Conservation (phyloP, 2,329 filamentous ascomycete species). For the Stagonosporopsis rhizophila region DNA sequence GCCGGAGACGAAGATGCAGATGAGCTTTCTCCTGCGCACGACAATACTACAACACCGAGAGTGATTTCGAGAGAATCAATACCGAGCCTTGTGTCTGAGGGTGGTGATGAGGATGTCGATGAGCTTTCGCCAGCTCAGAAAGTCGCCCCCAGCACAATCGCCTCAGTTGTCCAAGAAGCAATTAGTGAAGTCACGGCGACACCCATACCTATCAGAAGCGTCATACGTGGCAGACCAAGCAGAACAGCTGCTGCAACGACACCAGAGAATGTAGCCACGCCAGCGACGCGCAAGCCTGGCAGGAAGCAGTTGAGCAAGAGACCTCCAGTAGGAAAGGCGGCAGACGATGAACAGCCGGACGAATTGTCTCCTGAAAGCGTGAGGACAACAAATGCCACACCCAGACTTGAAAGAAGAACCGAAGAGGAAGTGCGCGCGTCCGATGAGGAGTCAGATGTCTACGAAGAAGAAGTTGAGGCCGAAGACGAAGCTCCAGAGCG, state of each 20-base stretch:
- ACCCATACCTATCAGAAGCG: conserved; percentile 1
- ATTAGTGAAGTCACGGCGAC: not conserved
- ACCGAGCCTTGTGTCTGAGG: conserved; percentile 13
- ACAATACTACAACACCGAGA: conserved; percentile 19
- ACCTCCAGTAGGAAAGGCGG: conserved; percentile 5
- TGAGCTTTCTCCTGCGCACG: conserved; percentile 35
- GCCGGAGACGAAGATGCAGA: conserved; percentile 37
- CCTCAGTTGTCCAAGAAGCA: not conserved
- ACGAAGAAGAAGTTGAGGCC: conserved; percentile 27
- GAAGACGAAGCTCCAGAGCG: conserved; percentile 22
- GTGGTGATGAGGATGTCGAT: conserved; percentile 28
- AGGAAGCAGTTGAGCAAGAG: conserved; percentile 12
- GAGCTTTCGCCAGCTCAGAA: conserved; percentile 25
- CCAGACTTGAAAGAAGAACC: conserved; percentile 1
- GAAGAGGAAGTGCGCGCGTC: not conserved
- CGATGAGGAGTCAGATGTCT: conserved; percentile 5
- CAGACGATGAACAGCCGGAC: conserved; percentile 20
- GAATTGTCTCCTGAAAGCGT: conserved; percentile 32
- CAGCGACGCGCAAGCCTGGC: conserved; percentile 18
- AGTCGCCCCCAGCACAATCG: not conserved
- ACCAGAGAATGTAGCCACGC: conserved; percentile 19
- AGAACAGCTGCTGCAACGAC: conserved; percentile 11
- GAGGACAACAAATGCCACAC: conserved; percentile 7
- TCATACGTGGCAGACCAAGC: conserved; percentile 22
- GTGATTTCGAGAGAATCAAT: conserved; percentile 17